Evolutionary conservation across 2,329 filamentous ascomycete genomes (phyloP).

Genomic region (Neoascochyta sp.): DNA sequence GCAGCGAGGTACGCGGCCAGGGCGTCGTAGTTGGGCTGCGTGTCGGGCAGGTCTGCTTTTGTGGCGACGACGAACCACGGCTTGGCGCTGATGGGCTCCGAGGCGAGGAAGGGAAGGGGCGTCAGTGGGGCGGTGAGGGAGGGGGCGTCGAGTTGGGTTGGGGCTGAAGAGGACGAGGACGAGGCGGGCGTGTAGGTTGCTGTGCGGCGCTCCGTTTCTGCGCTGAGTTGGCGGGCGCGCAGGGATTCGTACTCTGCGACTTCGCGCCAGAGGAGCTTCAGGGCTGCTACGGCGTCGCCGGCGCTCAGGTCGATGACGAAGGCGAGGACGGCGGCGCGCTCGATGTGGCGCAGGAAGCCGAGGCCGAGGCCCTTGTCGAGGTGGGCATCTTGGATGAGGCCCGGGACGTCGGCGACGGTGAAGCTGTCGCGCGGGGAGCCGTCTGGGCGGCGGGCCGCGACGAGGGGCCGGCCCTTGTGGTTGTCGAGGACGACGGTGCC

Average conservation of each 20-base stretch:
- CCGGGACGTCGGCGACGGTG: constrained; percentile 93
- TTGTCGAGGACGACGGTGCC: constrained; percentile 92
- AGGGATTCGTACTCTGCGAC: constrained; percentile 83
- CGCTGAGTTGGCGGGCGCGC: constrained; percentile 66
- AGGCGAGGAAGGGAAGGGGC: constrained; percentile 46
- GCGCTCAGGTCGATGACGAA: constrained; percentile 86
- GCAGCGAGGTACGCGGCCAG: constrained; percentile 68
- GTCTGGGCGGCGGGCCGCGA: constrained; percentile 46
- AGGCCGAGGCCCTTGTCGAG: constrained; percentile 87
- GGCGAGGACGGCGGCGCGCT: constrained; percentile 85
- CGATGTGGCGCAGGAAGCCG: constrained; percentile 88
- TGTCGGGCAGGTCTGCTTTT: constrained; percentile 79
- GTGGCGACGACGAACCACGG: constrained; percentile 96
- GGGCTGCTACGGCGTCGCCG: constrained; percentile 72
- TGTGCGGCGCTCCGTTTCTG: constrained; percentile 61
- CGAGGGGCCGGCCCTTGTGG: constrained; percentile 67
- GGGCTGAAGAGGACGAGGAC: constrained; percentile 10
- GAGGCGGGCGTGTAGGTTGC: constrained; percentile 48
- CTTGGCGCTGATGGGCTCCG: constrained; percentile 81
- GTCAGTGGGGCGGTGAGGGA: constrained; percentile 22
- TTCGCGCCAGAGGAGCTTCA: constrained; percentile 84
- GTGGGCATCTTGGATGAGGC: constrained; percentile 87
- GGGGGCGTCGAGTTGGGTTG: constrained; percentile 18
- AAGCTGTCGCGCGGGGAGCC: constrained; percentile 68
- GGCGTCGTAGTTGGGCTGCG: constrained; percentile 69